These are phyloP conservation scores for Handroanthus guayacan DNA, from an alignment of 257 asterid genomes.

Conservation along the genomic window DNA sequence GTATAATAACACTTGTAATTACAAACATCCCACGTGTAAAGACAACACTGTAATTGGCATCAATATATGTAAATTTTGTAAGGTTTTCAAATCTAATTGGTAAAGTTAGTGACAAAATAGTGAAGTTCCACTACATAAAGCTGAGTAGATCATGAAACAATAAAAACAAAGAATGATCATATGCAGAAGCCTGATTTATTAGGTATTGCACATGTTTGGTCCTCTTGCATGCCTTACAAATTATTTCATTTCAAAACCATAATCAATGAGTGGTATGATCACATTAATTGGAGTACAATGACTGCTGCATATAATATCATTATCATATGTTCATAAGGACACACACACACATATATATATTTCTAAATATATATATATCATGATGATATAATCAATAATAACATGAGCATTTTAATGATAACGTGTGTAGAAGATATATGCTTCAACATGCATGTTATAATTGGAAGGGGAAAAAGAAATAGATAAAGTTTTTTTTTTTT, in stretches of 20 bases:
- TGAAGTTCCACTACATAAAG: slow-evolving; percentile 29
- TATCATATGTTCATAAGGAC: neutral
- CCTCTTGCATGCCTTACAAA: slow-evolving; percentile 9
- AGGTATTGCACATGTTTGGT: slow-evolving; percentile 48
- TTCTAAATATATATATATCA: neutral
- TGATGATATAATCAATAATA: slow-evolving; percentile 25
- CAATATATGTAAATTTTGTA: slow-evolving; percentile 4
- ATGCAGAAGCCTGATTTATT: slow-evolving; percentile 34
- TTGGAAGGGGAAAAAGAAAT: too few species aligned
- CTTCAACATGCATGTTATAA: too few species aligned
- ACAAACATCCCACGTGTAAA: slow-evolving; percentile 26
- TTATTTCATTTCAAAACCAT: slow-evolving; percentile 22
- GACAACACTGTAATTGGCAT: slow-evolving; percentile 27
- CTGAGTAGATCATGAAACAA: slow-evolving; percentile 19
- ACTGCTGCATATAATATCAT: slow-evolving; percentile 4
- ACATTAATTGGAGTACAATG: neutral
- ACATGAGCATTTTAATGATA: neutral
- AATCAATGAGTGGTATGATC: slow-evolving; percentile 1
- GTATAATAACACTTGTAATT: neutral
- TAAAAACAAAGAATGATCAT: slow-evolving; percentile 5
- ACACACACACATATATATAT: too few species aligned
- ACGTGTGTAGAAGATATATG: too few species aligned
- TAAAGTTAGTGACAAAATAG: slow-evolving; percentile 36
- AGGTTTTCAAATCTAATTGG: slow-evolving; percentile 24
- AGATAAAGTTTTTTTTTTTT: too few species aligned